phyloP scores from a whole-genome alignment of 2,329 filamentous ascomycete genomes.

The Tolypocladium ophioglossoides region DNA sequence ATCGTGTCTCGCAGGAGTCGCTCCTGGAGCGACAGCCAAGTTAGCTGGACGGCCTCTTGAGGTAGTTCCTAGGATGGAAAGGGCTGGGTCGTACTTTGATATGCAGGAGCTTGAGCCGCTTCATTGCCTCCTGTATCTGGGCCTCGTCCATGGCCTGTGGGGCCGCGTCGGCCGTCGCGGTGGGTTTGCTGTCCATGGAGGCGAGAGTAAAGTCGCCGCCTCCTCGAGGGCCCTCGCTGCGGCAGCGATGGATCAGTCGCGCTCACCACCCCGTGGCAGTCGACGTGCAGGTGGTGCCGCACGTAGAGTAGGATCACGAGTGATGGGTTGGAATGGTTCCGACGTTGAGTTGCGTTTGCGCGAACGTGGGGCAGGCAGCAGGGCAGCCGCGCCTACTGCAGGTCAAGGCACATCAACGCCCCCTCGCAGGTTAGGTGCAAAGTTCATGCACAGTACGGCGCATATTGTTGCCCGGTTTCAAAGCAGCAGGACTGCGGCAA shows the following conservation, averaged over 20 bases:
- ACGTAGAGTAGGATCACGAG: neutral
- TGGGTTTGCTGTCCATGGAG: slow-evolving; percentile 3
- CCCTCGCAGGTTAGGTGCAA: neutral
- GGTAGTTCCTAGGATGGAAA: neutral
- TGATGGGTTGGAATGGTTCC: neutral
- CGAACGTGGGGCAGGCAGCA: neutral
- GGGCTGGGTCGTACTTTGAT: slow-evolving; percentile 31
- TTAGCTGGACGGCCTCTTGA: slow-evolving; percentile 5
- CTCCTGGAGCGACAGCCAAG: slow-evolving; percentile 13
- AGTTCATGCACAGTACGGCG: neutral
- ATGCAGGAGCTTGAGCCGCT: slow-evolving; percentile 43
- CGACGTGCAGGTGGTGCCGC: neutral
- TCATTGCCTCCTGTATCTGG: slow-evolving; percentile 36
- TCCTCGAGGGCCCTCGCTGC: neutral
- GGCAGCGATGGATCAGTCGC: neutral
- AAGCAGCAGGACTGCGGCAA: neutral
- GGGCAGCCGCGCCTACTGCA: neutral
- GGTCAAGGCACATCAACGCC: neutral
- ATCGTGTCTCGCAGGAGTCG: slow-evolving; percentile 25
- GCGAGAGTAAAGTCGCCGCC: neutral
- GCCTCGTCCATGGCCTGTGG: slow-evolving; percentile 34
- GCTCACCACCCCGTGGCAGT: neutral
- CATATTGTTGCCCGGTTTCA: neutral
- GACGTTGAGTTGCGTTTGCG: neutral
- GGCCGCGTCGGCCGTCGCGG: neutral